These are phyloP conservation scores for Raddia guianensis DNA, from an alignment of 176 grass and related monocot genomes.

Conservation along the genomic window DNA sequence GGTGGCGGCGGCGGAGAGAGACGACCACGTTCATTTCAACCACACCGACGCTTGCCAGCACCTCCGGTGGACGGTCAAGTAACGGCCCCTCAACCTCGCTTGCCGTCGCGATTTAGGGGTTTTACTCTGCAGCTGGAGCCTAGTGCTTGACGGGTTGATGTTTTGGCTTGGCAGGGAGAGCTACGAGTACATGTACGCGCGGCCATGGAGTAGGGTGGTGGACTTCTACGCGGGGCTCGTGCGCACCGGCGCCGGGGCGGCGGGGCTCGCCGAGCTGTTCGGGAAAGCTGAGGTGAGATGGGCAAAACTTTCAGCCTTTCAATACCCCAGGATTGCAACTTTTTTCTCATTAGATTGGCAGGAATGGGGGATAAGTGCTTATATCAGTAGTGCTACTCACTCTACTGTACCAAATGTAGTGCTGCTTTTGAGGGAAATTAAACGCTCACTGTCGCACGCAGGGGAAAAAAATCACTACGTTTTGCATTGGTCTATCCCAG, in stretches of 20 bases:
- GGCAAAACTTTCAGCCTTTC: neutral
- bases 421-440: neutral
- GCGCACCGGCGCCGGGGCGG: conserved; percentile 43
- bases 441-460: neutral
- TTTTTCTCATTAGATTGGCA: neutral
- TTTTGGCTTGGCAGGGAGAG: conserved; percentile 58
- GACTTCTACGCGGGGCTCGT: conserved; percentile 78
- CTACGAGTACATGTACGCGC: conserved; percentile 72
- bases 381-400: neutral
- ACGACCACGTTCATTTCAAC: conserved; percentile 66
- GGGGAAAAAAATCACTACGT: neutral
- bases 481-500: neutral
- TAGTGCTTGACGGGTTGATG: neutral
- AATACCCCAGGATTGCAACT: neutral
- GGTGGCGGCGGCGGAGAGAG: conserved; percentile 51
- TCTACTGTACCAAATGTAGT: neutral
- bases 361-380: neutral
- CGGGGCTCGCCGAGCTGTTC: conserved; percentile 61
- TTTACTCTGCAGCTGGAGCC: neutral
- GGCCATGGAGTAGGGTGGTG: conserved; percentile 73
- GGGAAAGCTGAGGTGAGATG: conserved; percentile 41
- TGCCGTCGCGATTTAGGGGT: conserved; percentile 16
- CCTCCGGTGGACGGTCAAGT: conserved; percentile 81
- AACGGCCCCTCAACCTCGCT: neutral
- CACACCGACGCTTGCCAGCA: conserved; percentile 70